Conservation (phyloP, 495 filamentous ascomycete species). For the Astrocystis sublimbata region DNA sequence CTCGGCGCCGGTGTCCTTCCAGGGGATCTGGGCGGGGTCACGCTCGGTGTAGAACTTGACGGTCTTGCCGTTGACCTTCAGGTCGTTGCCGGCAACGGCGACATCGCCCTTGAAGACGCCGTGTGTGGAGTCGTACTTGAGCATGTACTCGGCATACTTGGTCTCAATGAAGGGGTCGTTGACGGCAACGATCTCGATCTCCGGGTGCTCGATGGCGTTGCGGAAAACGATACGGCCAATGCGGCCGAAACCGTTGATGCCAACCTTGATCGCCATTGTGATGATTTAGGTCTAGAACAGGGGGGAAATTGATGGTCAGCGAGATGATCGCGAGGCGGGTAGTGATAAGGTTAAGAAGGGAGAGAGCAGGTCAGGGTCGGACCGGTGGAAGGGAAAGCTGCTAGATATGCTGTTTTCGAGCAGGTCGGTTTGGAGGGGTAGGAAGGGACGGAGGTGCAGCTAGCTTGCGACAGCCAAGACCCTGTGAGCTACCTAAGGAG, state of each 20-base stretch:
- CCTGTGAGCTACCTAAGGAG: no score
- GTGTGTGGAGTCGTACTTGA: conserved; percentile 98
- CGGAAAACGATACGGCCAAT: conserved; percentile 90
- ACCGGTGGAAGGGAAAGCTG: neutral
- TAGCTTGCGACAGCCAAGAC: conserved; percentile 1
- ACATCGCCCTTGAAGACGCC: conserved; percentile 94
- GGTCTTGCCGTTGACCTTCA: conserved; percentile 91
- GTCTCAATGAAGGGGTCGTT: conserved; percentile 99
- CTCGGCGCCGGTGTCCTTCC: conserved; percentile 82
- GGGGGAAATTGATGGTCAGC: conserved; percentile 13
- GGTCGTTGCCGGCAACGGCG: conserved; percentile 69
- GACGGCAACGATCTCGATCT: conserved; percentile 89
- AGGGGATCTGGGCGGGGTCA: conserved; percentile 90
- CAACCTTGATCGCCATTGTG: conserved; percentile 65
- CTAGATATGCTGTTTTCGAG: neutral
- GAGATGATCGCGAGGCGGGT: neutral
- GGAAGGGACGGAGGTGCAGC: neutral
- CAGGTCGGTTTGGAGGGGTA: neutral
- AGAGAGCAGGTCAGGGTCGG: neutral
- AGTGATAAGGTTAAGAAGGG: neutral
- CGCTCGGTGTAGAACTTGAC: conserved; percentile 94
- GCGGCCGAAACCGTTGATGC: conserved; percentile 99
- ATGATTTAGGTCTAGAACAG: conserved; percentile 31
- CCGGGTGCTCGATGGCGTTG: conserved; percentile 76
- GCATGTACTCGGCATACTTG: conserved; percentile 99